Base-by-base conservation (phyloP, 2,329 filamentous ascomycete species). In the Xylaria sp. region DNA sequence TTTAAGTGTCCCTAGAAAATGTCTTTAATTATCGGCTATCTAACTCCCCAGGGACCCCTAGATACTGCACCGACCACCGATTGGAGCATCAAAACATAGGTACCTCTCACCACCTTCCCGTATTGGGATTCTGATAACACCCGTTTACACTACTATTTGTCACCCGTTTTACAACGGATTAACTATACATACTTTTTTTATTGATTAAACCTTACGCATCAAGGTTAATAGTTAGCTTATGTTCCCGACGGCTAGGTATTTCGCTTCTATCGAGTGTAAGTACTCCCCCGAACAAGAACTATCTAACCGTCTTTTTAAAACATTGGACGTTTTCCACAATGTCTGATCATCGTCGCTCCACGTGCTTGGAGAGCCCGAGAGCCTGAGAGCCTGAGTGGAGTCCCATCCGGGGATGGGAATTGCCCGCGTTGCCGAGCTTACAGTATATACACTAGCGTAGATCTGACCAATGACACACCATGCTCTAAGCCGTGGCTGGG, bases 81-180 rank as follows among this genome's bases (percentile, higher is more conserved):
- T 38, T 38, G 36, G 36, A 38, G 20, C 44, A 47, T 20, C 20
- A 4, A 11, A 29, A 7, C 29, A 33, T 51, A 11, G 17, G 22
- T 25, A 25, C 22, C 27, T 25, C 9, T 9, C 42, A 36, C 22
- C 29, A 53, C 49, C 49, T 53, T 51, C 49, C 49, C 49, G 13
- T 53, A 53, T 53, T 53, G 29, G 49, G 29, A 29, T 49, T 42
- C 45, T 27, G 25, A 49, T 13, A 27, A 27, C 44, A 15, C 11
- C n/a, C n/a, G n/a, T n/a, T n/a, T n/a, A n/a, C 25, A 50, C 13
- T 13, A 50, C 15, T 29, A 50, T 50, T 50, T 50, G 47, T 50
- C 47, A 50, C 47, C 27, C 1, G n/a, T n/a, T 17, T 39, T 31
- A 31, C 29, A n/a, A n/a, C n/a, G n/a, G n/a, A n/a, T n/a, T n/a